A percentile compares a stretch with the other conserved stretches of the same genome.
Evolutionary conservation across 2,329 filamentous ascomycete genomes (phyloP).

Genomic region (Aspergillus thermomutatus): DNA sequence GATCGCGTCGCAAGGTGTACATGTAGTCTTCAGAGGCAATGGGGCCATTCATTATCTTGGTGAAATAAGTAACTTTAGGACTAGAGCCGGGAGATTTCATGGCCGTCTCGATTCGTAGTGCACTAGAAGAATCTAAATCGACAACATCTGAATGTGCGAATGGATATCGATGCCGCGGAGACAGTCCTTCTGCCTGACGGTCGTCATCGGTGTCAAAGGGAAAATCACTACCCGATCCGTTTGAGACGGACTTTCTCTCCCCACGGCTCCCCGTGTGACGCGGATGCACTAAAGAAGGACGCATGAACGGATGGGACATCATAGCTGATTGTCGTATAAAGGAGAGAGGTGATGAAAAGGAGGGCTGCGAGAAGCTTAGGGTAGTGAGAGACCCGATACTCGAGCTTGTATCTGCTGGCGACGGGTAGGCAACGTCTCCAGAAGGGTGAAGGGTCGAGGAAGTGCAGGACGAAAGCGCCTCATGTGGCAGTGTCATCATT

Average conservation of each 20-base stretch:
- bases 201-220: background rate
- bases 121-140: too few relatives aligned
- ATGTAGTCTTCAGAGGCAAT: background rate
- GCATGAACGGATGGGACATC: slow-evolving; percentile 37
- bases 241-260: background rate
- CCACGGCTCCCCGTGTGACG: background rate
- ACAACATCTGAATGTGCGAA: background rate
- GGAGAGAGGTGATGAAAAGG: slow-evolving; percentile 34
- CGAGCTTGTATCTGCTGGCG: slow-evolving; percentile 22
- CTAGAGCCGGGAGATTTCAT: background rate
- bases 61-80: slow-evolving; percentile 9
- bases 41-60: slow-evolving; percentile 9
- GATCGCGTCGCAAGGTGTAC: background rate
- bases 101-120: background rate
- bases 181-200: background rate
- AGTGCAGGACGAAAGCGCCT: slow-evolving; percentile 15
- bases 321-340: slow-evolving; percentile 31
- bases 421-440: slow-evolving; percentile 17
- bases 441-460: slow-evolving; percentile 15
- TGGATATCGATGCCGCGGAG: background rate
- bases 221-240: background rate
- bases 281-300: slow-evolving; percentile 4
- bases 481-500: slow-evolving; percentile 12
- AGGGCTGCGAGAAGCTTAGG: slow-evolving; percentile 29
- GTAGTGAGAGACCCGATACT: slow-evolving; percentile 23